phyloP scores from a whole-genome alignment of 2,329 filamentous ascomycete species.

The Botrytis byssoidea region DNA sequence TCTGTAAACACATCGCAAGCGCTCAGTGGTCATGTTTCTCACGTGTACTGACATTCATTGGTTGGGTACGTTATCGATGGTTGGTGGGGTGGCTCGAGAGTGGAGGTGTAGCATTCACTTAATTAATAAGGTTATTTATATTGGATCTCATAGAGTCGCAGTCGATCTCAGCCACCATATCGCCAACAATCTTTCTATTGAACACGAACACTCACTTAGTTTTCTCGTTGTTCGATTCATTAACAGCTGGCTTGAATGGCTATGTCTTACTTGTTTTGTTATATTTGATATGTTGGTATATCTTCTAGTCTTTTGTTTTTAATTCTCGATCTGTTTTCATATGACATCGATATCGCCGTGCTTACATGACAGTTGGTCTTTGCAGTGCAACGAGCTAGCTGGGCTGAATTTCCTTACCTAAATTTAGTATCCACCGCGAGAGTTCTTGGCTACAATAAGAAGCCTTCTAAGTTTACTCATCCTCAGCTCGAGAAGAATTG shows the following conservation, averaged over 20 bases:
- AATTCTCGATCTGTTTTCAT: background rate
- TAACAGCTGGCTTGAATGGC: background rate
- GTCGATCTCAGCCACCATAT: conserved; percentile 9
- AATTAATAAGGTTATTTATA: background rate
- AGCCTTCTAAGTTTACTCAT: conserved; percentile 8
- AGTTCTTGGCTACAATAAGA: conserved; percentile 6
- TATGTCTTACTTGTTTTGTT: background rate
- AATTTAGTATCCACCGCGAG: background rate
- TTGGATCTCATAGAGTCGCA: conserved; percentile 2
- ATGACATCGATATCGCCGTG: background rate
- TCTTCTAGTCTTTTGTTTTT: background rate
- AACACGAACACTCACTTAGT: background rate
- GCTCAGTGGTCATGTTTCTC: conserved; percentile 4
- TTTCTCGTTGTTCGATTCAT: background rate
- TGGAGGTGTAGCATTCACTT: background rate
- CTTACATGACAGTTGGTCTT: background rate
- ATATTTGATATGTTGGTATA: conserved; percentile 3
- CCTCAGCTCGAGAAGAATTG: background rate
- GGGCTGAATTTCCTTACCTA: background rate
- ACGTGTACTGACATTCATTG: background rate
- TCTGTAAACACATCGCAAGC: background rate
- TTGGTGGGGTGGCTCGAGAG: background rate
- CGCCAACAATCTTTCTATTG: background rate
- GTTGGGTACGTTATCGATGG: too few relatives aligned
- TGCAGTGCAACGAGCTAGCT: background rate